These are phyloP conservation scores for Cytospora piceicola DNA, from an alignment of 2,329 filamentous ascomycete species.

Conservation along the genomic window DNA sequence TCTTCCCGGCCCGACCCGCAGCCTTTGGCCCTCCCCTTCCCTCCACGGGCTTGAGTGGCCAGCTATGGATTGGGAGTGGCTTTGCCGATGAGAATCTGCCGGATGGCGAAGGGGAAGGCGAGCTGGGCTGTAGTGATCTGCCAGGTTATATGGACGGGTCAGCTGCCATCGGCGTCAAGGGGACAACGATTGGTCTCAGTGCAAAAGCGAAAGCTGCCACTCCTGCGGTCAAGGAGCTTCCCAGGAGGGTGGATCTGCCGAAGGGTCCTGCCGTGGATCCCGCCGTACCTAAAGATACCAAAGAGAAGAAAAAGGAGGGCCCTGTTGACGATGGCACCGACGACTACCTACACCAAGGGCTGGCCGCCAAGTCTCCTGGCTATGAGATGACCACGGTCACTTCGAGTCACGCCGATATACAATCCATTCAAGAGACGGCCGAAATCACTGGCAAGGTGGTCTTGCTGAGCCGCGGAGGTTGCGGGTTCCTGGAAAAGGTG, in stretches of 20 bases:
- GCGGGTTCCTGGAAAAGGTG: constrained; percentile 94
- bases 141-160: constrained; percentile 78
- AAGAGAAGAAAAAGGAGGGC: constrained; percentile 38
- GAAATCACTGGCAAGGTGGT: constrained; percentile 95
- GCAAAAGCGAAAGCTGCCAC: constrained; percentile 41
- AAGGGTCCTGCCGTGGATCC: constrained; percentile 40
- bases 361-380: constrained; percentile 40
- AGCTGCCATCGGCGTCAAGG: constrained; percentile 43
- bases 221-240: constrained; percentile 39
- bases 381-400: constrained; percentile 43
- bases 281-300: constrained; percentile 33
- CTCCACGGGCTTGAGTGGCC: constrained; percentile 77
- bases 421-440: constrained; percentile 86
- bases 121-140: constrained; percentile 93
- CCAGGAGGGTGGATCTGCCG: constrained; percentile 42
- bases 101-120: constrained; percentile 71
- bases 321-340: constrained; percentile 76
- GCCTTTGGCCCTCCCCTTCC: constrained; percentile 87
- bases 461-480: constrained; percentile 87
- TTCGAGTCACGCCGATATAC: constrained; percentile 80
- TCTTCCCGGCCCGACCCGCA: constrained; percentile 90
- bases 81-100: constrained; percentile 79
- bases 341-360: constrained; percentile 72
- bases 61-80: constrained; percentile 90
- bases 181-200: constrained; percentile 44